Evolutionary conservation across 768 basidiomycete genomes (phyloP), one percentile per base, ranked within the genome.

Genomic region (Amanita muscaria): DNA sequence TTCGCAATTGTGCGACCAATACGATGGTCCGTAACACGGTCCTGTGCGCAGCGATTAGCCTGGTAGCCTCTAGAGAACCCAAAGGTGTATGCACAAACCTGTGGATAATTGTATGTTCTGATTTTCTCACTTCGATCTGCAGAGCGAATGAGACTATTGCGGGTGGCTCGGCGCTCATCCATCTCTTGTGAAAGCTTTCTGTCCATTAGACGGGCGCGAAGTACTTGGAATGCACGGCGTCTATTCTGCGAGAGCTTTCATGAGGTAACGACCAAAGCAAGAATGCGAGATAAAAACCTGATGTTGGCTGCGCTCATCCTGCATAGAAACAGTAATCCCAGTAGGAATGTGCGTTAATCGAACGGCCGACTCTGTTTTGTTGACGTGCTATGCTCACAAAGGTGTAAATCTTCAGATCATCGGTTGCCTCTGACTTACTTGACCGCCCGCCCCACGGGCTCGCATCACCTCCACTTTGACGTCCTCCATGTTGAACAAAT

Each of bases 331-430:
- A 1, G 84, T 86, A 44, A 98, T 83, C 0, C 94, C 92, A 3
- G 90, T 87, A 1, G 96, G 94, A 11, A 86, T 65, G 55, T 99
- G 96, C 0, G 91, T 94, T 35, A 98, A 63, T 1, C 96, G 82
- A 16, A 99, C 92, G 2, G 96, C 94, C 2, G 94, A 97, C 64
- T 99, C 96, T 0, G 96, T 98, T 72, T 85, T 89, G 66, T 99
- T 99, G 56, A 98, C 96, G 64, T 98, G 94, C 85, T 97, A 48
- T 3, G 23, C 31, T 5, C 35, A 29, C 15, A 36, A 27, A n/a
- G n/a, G n/a, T n/a, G n/a, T n/a, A n/a, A n/a, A n/a, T n/a, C n/a
- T n/a, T n/a, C n/a, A n/a, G n/a, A n/a, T n/a, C n/a, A n/a, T n/a
- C n/a, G n/a, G n/a, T n/a, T n/a, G n/a, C n/a, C n/a, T n/a, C n/a